Base-by-base conservation (phyloP, 169 alveolate species). In the Plasmodium adleri region DNA sequence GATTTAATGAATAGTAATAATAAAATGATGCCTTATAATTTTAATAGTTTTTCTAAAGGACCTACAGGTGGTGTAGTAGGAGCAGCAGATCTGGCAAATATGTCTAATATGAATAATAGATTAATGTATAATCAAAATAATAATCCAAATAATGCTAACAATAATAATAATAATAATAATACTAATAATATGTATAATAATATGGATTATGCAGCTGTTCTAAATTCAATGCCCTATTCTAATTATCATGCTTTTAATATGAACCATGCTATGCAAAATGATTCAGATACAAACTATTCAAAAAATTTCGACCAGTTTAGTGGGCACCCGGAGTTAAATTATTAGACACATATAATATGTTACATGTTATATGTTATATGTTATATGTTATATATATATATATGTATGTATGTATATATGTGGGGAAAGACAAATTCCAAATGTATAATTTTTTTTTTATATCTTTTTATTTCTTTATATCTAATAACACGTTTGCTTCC, bases 191-290 rank as follows among this genome's bases (percentile, higher is more conserved):
- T 60, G 50, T 76, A 63, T 56, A 67, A 20, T 24, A 74, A 20
- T 43, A 52, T 54, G 54, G 92, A 73, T 50, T 73, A 20, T 60
- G 13, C 45, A 32, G 50, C 75, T 2, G 4, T 74, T 43, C 17
- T 50, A 9, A 88, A 9, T 52, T n/a, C 50, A n/a, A 45, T 62
- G 1, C 50, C 70, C 17, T 67, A 56, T 24, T 75, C 62, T 12
- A 52, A 17, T 52, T 71, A 15, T 26, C 75, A 50, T 9, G 58
- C 20, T 43, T 88, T 66, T 74, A 67, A 80, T 78, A 67, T 87
- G 58, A 60, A 26, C 17, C 58, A 49, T n/a, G 62, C 26, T 17
- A 4, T 68, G 76, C 73, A 50, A 3, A 49, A 70, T 50, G 83
- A 78, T 22, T 26, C 72, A 9, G 90, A 68, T 47, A 78, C 73